Conservation (phyloP, 1,284 basidiomycete species). For the Sanghuangporus weigelae region DNA sequence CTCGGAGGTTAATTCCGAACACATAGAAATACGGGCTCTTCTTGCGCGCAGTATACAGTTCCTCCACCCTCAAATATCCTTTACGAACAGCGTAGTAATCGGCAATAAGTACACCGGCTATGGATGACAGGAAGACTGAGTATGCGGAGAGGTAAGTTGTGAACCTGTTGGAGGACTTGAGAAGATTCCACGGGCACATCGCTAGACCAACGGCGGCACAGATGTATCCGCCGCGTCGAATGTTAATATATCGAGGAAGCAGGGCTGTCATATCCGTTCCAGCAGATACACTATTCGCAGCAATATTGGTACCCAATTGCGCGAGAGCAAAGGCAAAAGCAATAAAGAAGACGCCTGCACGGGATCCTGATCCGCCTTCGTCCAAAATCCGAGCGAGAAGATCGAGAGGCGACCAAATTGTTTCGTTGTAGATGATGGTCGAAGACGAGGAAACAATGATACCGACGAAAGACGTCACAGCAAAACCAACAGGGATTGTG, state of each 20-base stretch:
- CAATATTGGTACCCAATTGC: slow-evolving; percentile 71
- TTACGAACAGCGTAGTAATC: slow-evolving; percentile 79
- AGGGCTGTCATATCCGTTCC: slow-evolving; percentile 83
- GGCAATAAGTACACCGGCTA: slow-evolving; percentile 74
- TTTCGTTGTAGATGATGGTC: slow-evolving; percentile 70
- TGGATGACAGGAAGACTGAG: slow-evolving; percentile 77
- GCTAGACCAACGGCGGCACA: slow-evolving; percentile 70
- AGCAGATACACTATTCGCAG: slow-evolving; percentile 81
- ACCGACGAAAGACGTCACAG: slow-evolving; percentile 76
- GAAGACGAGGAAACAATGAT: slow-evolving; percentile 81
- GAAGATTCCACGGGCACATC: slow-evolving; percentile 79
- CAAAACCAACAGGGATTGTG: slow-evolving; percentile 72
- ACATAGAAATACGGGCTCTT: slow-evolving; percentile 76
- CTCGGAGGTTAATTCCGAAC: slow-evolving; percentile 70
- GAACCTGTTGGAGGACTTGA: slow-evolving; percentile 73
- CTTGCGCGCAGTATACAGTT: slow-evolving; percentile 58
- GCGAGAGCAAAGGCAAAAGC: slow-evolving; percentile 70
- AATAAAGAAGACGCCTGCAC: slow-evolving; percentile 62
- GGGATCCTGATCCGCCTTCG: slow-evolving; percentile 24
- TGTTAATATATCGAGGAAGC: slow-evolving; percentile 79
- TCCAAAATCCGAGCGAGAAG: slow-evolving; percentile 67
- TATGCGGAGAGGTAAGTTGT: slow-evolving; percentile 82
- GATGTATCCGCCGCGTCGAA: slow-evolving; percentile 78
- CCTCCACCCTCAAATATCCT: slow-evolving; percentile 66
- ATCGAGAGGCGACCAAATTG: slow-evolving; percentile 79